A percentile compares a stretch with the other conserved stretches of the same genome.
phyloP scores from a whole-genome alignment of 768 basidiomycete genomes.

The Bullera alba region DNA sequence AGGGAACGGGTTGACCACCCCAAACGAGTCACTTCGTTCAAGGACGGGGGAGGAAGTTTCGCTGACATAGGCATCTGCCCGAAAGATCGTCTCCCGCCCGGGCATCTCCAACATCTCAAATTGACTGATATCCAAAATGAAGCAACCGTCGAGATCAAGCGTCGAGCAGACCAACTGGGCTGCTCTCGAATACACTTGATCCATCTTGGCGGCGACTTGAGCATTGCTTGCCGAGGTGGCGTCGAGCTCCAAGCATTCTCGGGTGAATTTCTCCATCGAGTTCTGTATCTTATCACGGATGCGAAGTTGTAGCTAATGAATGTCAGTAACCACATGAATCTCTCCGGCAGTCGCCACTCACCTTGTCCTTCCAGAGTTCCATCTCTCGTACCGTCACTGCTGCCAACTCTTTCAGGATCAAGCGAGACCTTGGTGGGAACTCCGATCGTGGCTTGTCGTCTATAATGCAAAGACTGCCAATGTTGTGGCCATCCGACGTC shows the following conservation, averaged over 20 bases:
- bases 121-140: conserved; percentile 87
- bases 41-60: conserved; percentile 21
- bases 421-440: conserved; percentile 78
- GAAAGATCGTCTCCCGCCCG: conserved; percentile 33
- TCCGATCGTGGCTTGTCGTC: conserved; percentile 75
- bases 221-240: conserved; percentile 50
- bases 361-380: conserved; percentile 93
- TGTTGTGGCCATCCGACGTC: conserved; percentile 82
- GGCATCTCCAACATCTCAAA: conserved; percentile 76
- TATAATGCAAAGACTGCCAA: conserved; percentile 74
- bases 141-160: conserved; percentile 82
- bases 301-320: conserved; percentile 68
- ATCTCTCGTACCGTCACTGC: conserved; percentile 90
- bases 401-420: conserved; percentile 91
- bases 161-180: conserved; percentile 82
- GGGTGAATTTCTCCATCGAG: conserved; percentile 95
- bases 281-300: conserved; percentile 86
- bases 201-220: conserved; percentile 57
- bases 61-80: conserved; percentile 42
- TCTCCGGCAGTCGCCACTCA: conserved; percentile 44
- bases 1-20: conserved; percentile 39
- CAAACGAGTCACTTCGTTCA: conserved; percentile 37
- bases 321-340: conserved; percentile 20
- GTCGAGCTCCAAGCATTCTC: conserved; percentile 89
- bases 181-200: conserved; percentile 81